These are phyloP conservation scores for Pilasporangium apinafurcum DNA, from an alignment of 352 stramenopile species.

Conservation along the genomic window DNA sequence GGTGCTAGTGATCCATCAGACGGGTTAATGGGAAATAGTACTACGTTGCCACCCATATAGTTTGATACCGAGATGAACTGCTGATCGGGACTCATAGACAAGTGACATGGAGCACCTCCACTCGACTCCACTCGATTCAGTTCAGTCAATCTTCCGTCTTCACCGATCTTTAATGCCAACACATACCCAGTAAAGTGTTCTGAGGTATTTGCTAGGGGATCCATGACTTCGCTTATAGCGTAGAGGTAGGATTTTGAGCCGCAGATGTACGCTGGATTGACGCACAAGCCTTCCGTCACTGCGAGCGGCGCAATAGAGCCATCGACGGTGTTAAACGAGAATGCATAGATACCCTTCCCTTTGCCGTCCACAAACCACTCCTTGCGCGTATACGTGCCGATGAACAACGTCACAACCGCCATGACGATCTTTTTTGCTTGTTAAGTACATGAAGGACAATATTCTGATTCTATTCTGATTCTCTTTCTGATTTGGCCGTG, in stretches of 20 bases:
- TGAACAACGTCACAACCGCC: conserved; percentile 55
- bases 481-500: no score
- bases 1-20: background rate
- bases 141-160: conserved; percentile 24
- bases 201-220: conserved; percentile 18
- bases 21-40: conserved; percentile 43
- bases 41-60: conserved; percentile 63
- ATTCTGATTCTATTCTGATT: no score
- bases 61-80: conserved; percentile 67
- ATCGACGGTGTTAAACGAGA: conserved; percentile 42
- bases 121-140: conserved; percentile 44
- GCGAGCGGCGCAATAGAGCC: conserved; percentile 42
- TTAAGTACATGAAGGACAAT: no score
- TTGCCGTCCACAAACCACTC: conserved; percentile 75
- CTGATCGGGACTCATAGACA: conserved; percentile 30
- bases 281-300: conserved; percentile 34
- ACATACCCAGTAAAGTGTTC: conserved; percentile 53
- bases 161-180: conserved; percentile 38
- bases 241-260: conserved; percentile 38
- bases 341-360: conserved; percentile 65
- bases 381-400: conserved; percentile 82
- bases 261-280: conserved; percentile 67
- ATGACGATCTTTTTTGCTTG: no score
- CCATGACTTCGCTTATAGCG: conserved; percentile 62
- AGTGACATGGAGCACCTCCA: conserved; percentile 58